Evolutionary conservation across 306 rosid genomes (phyloP), one percentile per base, ranked within the genome.

Genomic region (Castanospermum australe): DNA sequence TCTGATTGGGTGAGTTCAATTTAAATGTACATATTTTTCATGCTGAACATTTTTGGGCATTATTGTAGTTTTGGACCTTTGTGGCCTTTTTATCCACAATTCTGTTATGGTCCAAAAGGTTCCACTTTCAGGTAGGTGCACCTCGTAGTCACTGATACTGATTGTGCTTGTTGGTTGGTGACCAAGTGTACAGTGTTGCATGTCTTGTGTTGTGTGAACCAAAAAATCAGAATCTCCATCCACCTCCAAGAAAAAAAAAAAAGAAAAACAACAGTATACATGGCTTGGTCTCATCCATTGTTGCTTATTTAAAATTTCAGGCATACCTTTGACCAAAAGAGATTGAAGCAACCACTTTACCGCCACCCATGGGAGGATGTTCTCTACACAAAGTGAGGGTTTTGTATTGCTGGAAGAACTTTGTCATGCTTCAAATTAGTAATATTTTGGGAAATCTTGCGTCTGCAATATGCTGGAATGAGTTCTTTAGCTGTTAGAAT

Each of bases 331-430:
- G 99, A 96, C 88, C 99, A 96, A 79, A 91, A 93, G 98, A 93
- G 99, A 82, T 83, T 96, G 94, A 96, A 96, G 83, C 98, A 96
- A 75, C 98, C 97, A 2, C 96, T 96, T 24, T 93, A 96, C 94
- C 99, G 98, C 74, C 98, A 96, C 85, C 99, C 98, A 73, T 93
- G 97, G 99, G 99, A 96, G 86, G 98, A 93, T 76, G 97, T 91
- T 85, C 99, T 96, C 66, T 96, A 96, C 91, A 89, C 99, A 77
- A 96, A 93, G 88, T 96, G 93, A 96, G 68, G 73, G 14, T 77
- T 57, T 55, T 7, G 4, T 17, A 52, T 63, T 38, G 78, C 81
- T 30, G 57, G 64, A 45, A 79, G 79, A 39, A 62, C 62, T 6
- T 76, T 45, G 65, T 13, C 70, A 38, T 25, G 73, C 77, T 71